Evolutionary conservation across 2,329 filamentous ascomycete species (phyloP).

Genomic region (Fonsecaea multimorphosa): DNA sequence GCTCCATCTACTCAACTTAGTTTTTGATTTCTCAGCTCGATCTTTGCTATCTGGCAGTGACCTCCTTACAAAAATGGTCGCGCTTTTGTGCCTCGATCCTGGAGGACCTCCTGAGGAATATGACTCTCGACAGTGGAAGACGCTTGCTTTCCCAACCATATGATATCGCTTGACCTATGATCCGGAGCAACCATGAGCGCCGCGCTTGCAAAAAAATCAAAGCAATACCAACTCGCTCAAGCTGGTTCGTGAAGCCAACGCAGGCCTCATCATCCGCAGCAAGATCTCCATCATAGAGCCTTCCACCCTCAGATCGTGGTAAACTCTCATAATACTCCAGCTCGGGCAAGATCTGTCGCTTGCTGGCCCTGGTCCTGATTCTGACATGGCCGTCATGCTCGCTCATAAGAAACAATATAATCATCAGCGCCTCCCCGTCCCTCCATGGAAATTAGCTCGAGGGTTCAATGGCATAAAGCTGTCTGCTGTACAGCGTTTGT

Average conservation of each 20-base stretch:
- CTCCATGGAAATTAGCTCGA: slow-evolving; percentile 8
- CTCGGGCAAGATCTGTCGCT: slow-evolving; percentile 10
- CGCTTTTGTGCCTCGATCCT: slow-evolving; percentile 2
- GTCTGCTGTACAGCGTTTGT: slow-evolving; percentile 11
- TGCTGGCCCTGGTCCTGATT: slow-evolving; percentile 12
- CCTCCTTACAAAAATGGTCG: neutral
- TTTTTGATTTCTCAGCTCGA: neutral
- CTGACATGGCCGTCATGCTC: slow-evolving; percentile 12
- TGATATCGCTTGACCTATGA: neutral
- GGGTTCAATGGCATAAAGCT: neutral
- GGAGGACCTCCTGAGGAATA: neutral
- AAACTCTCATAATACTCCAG: slow-evolving; percentile 18
- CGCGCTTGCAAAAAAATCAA: slow-evolving; percentile 18
- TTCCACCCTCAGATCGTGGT: slow-evolving; percentile 17
- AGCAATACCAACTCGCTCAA: slow-evolving; percentile 7
- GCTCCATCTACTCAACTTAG: neutral
- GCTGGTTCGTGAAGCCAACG: neutral
- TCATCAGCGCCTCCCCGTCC: slow-evolving; percentile 3
- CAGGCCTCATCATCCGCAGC: neutral
- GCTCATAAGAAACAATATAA: slow-evolving; percentile 15
- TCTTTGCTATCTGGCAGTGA: neutral
- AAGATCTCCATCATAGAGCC: neutral
- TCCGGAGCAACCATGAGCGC: slow-evolving; percentile 8
- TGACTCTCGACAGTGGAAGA: neutral
- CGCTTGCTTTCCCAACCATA: neutral